A percentile compares a stretch with the other conserved stretches of the same genome.
Conservation (phyloP, 225 moss, liverwort and hornwort species). For the Neckera pumila region DNA sequence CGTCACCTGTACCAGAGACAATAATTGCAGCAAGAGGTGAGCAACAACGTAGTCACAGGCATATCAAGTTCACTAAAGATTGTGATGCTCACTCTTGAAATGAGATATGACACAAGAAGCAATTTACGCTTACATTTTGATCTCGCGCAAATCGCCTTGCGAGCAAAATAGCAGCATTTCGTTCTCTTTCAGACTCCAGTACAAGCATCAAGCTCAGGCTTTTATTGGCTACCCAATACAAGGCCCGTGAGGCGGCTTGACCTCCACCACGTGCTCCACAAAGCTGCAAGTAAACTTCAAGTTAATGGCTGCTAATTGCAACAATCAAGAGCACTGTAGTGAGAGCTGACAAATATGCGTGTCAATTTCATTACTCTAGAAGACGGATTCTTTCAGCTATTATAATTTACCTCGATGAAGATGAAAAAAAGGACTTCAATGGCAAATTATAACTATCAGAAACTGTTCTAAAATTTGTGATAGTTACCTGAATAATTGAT, state of each 20-base stretch:
- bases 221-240: constrained; percentile 84
- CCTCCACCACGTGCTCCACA: constrained; percentile 95
- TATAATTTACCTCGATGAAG: not conserved
- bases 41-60: not conserved
- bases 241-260: constrained; percentile 75
- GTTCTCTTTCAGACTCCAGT: constrained; percentile 88
- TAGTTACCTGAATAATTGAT: constrained; percentile 34
- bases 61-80: not conserved
- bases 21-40: not conserved
- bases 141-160: constrained; percentile 79
- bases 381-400: not conserved
- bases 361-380: not conserved
- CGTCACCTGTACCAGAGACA: constrained; percentile 23
- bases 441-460: not conserved
- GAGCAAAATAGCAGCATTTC: constrained; percentile 86
- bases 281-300: constrained; percentile 28
- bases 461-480: not conserved
- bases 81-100: not conserved
- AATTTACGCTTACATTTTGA: constrained; percentile 37
- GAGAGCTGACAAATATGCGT: not conserved
- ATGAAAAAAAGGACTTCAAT: not conserved
- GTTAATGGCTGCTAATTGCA: not conserved
- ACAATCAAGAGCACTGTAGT: not conserved
- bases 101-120: not conserved
- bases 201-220: constrained; percentile 76